Conservation (phyloP, 1,284 basidiomycete species). For the Cutaneotrichosporon spelunceum region DNA sequence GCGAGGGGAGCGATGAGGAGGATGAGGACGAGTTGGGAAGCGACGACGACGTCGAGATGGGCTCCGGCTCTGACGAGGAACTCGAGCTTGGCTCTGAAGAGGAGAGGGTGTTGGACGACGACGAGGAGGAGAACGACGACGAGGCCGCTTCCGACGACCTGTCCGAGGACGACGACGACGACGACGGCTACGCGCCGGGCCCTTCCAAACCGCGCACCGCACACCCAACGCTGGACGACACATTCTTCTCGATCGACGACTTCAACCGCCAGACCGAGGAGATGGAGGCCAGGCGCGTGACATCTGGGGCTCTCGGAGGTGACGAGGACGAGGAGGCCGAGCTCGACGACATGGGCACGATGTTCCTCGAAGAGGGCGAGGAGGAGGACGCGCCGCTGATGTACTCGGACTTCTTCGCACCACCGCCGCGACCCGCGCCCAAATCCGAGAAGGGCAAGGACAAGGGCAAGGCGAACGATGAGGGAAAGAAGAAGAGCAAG, state of each 20-base stretch:
- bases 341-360: conserved; percentile 48
- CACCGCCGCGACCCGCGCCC: conserved; percentile 36
- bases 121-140: conserved; percentile 35
- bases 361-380: conserved; percentile 51
- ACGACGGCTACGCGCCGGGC: conserved; percentile 32
- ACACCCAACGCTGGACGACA: conserved; percentile 77
- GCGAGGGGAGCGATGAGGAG: conserved; percentile 2
- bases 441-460: conserved; percentile 28
- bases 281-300: conserved; percentile 66
- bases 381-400: conserved; percentile 49
- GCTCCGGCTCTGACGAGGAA: conserved; percentile 46
- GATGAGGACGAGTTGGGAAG: conserved; percentile 7
- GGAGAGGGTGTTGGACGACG: conserved; percentile 34
- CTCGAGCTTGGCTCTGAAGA: conserved; percentile 29
- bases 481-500: conserved; percentile 49
- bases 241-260: conserved; percentile 82
- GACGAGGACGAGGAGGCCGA: conserved; percentile 57
- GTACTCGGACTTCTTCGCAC: conserved; percentile 63
- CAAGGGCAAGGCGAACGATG: conserved; percentile 24
- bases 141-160: conserved; percentile 51
- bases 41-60: conserved; percentile 27
- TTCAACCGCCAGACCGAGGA: conserved; percentile 87
- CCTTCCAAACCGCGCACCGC: conserved; percentile 41
- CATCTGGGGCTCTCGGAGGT: conserved; percentile 60
- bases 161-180: conserved; percentile 32